A percentile compares a stretch with the other conserved stretches of the same genome.
Conservation (phyloP, 1,284 basidiomycete genomes). For the Marasmius sp. region DNA sequence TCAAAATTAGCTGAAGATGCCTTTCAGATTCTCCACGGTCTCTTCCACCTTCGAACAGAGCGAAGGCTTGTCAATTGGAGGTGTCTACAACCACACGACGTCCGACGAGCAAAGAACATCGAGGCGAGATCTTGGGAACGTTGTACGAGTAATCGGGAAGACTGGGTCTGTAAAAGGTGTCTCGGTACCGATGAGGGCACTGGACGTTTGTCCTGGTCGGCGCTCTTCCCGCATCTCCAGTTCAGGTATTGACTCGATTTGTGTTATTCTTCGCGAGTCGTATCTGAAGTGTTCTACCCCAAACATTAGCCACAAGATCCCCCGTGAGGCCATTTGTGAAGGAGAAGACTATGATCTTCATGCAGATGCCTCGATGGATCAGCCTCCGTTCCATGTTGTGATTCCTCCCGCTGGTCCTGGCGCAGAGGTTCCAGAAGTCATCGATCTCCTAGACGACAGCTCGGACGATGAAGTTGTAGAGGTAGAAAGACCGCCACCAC, state of each 20-base stretch:
- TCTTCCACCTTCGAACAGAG: slow-evolving; percentile 12
- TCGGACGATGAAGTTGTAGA: neutral
- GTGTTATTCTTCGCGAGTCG: too few relatives aligned
- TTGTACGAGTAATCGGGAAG: neutral
- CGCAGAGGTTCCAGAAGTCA: neutral
- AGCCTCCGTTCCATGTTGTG: slow-evolving; percentile 14
- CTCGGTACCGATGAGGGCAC: too few relatives aligned
- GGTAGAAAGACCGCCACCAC: too few relatives aligned
- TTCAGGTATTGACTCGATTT: too few relatives aligned
- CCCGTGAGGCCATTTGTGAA: neutral
- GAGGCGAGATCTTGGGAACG: slow-evolving; percentile 5
- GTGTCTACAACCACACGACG: slow-evolving; percentile 8
- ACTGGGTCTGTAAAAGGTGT: too few relatives aligned
- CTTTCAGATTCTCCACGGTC: slow-evolving; percentile 16
- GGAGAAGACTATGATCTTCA: slow-evolving; percentile 13
- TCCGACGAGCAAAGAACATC: slow-evolving; percentile 11
- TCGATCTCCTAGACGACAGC: neutral
- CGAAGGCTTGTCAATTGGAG: slow-evolving; percentile 3
- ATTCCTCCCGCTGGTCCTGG: slow-evolving; percentile 5
- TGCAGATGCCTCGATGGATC: slow-evolving; percentile 19
- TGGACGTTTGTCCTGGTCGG: too few relatives aligned
- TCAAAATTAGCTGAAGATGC: neutral
- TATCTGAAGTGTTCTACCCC: too few relatives aligned
- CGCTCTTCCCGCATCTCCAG: too few relatives aligned
- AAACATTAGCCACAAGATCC: neutral